A percentile compares a stretch with the other conserved stretches of the same genome.
phyloP scores from a whole-genome alignment of 495 filamentous ascomycete genomes.

The Pseudoneurospora amorphoporcata region DNA sequence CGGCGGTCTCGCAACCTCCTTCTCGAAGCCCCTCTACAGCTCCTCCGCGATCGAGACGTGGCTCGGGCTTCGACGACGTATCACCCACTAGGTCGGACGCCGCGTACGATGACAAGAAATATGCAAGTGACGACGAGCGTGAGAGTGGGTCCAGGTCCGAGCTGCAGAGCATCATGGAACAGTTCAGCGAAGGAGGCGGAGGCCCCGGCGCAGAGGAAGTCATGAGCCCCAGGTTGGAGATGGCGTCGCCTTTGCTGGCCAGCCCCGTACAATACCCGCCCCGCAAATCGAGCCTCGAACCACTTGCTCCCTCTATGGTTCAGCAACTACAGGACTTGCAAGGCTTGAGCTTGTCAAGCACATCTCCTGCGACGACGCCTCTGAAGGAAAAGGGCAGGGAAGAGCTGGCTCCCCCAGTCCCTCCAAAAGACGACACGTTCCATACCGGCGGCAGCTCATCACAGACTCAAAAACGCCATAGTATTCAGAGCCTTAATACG shows the following conservation, averaged over 20 bases:
- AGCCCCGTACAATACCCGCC: conserved; percentile 61
- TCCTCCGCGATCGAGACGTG: conserved; percentile 20
- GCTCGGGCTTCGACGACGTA: conserved; percentile 26
- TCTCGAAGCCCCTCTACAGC: conserved; percentile 41
- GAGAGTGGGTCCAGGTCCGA: conserved; percentile 69
- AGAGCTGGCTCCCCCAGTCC: conserved; percentile 40
- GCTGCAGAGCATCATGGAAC: conserved; percentile 94
- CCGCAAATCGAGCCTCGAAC: conserved; percentile 75
- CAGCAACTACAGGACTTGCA: conserved; percentile 37
- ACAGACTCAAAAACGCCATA: conserved; percentile 6
- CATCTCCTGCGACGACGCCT: conserved; percentile 25
- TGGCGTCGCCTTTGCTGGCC: conserved; percentile 57
- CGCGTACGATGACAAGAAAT: conserved; percentile 42
- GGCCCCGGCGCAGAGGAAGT: conserved; percentile 62
- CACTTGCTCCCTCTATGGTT: conserved; percentile 38
- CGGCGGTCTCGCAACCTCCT: conserved; percentile 34
- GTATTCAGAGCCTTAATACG: conserved; percentile 22
- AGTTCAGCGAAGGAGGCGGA: conserved; percentile 58
- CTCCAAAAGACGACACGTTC: conserved; percentile 36
- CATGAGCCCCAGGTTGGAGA: conserved; percentile 69
- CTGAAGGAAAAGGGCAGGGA: conserved; percentile 30
- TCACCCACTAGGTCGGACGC: conserved; percentile 50
- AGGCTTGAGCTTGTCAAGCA: conserved; percentile 30
- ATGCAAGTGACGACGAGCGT: conserved; percentile 43
- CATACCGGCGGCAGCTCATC: conserved; percentile 14